Conservation (phyloP, 1,139 yeast genomes). For the Maudiozyma humilis region DNA sequence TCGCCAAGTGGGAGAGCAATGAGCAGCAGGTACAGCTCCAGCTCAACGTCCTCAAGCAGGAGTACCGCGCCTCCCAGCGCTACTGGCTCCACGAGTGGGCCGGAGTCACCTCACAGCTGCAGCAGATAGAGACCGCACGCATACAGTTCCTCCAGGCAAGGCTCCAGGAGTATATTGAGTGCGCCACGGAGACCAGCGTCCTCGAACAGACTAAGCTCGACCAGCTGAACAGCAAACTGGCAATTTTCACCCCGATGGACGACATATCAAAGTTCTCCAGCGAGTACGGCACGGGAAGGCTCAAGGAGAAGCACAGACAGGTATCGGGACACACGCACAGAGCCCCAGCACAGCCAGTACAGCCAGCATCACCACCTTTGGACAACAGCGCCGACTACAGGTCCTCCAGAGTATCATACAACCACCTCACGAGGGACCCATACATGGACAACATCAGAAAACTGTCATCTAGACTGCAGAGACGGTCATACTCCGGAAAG, state of each 20-base stretch:
- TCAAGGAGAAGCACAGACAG: slow-evolving; percentile 13
- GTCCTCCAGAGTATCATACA: not conserved
- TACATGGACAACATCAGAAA: slow-evolving; percentile 24
- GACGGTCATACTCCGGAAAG: slow-evolving; percentile 6
- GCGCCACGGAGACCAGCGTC: slow-evolving; percentile 21
- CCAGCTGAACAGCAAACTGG: slow-evolving; percentile 18
- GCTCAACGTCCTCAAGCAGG: slow-evolving; percentile 48
- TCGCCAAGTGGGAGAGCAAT: slow-evolving; percentile 46
- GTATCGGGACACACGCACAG: not conserved
- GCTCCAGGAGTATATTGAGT: slow-evolving; percentile 65
- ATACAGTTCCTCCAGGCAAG: slow-evolving; percentile 67
- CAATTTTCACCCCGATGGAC: slow-evolving; percentile 26
- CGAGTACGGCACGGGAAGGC: slow-evolving; percentile 29
- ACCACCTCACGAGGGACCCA: slow-evolving; percentile 11
- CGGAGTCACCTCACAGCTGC: slow-evolving; percentile 56
- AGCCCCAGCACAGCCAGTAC: not conserved
- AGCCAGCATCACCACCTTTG: not conserved
- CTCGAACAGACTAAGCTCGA: slow-evolving; percentile 27
- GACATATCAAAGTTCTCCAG: slow-evolving; percentile 28
- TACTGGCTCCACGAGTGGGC: slow-evolving; percentile 79
- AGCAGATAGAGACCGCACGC: slow-evolving; percentile 70
- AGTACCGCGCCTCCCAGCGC: slow-evolving; percentile 49
- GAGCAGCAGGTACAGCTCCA: slow-evolving; percentile 43
- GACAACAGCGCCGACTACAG: slow-evolving; percentile 1
- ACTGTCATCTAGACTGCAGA: slow-evolving; percentile 24